Base-by-base conservation (phyloP, 2,329 filamentous ascomycete genomes). In the Diplodia sapinea region DNA sequence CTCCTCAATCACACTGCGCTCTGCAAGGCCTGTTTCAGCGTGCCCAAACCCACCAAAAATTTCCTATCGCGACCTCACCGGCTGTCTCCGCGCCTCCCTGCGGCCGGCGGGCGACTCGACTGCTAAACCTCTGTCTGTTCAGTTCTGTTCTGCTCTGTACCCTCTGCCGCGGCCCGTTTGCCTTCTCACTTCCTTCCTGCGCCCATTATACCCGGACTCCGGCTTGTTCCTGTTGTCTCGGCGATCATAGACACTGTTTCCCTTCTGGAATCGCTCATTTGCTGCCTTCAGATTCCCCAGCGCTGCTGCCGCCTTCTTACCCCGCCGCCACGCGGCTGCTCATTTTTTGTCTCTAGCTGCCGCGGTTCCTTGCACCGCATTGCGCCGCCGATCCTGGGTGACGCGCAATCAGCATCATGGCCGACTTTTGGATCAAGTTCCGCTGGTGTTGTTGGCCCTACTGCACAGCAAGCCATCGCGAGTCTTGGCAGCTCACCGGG, bases 1-100 rank as follows among this genome's bases (percentile, higher is more conserved):
- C 65, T 67, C 55, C 55, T 65, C 65, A 61, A 56, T 52, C 54
- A 67, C 65, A 59, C 55, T 51, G 54, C 65, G n/a, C 52, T 57
- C 54, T 50, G 64, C 64, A 65, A 43, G 51, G 38, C 40, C 26
- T 52, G 65, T 67, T 67, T 67, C 65, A 61, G 54, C 54, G 15
- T 50, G 26, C 47, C 23, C 36, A 66, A 67, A 61, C 47, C 55
- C 65, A 52, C 65, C 65, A 33, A 56, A 43, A 47, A 43, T 55
- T 52, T 47, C 47, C 54, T 36, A 43, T 61, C 43, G 40, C 43
- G 55, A 55, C 50, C 62, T 40, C 50, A 50, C 20, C 49, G 51
- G 36, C 23, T 43, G 36, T 55, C 50, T 50, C 62, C 33, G 40
- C 62, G 13, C 17, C 31, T 51, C 29, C 20, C 61, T 38, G 31